These are phyloP conservation scores for Chaetomium fimeti DNA, from an alignment of 495 filamentous ascomycete species.

Conservation along the genomic window DNA sequence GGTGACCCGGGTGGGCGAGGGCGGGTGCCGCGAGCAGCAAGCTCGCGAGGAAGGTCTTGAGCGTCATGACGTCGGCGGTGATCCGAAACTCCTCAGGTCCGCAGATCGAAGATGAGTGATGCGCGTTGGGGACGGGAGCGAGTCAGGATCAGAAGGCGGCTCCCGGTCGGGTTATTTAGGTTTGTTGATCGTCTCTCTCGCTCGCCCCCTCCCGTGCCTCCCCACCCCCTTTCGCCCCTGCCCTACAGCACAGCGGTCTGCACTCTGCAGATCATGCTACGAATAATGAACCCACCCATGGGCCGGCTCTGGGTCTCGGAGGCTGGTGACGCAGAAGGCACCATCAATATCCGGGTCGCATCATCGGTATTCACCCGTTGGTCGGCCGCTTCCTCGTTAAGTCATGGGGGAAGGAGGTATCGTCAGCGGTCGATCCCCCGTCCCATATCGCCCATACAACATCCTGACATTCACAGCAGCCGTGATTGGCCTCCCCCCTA, in stretches of 20 bases:
- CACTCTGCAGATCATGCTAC: neutral
- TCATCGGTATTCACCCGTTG: constrained; percentile 17
- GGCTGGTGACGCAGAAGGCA: neutral
- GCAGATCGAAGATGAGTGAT: neutral
- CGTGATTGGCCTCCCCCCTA: constrained; percentile 10
- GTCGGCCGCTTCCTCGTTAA: constrained; percentile 4
- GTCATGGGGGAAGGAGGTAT: constrained; percentile 10
- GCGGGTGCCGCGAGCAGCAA: constrained; percentile 33
- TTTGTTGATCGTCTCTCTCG: neutral
- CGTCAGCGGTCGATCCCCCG: neutral
- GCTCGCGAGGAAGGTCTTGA: constrained; percentile 30
- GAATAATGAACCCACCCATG: neutral
- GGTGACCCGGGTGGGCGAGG: constrained; percentile 34
- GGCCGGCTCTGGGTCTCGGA: constrained; percentile 1
- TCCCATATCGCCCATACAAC: constrained; percentile 15
- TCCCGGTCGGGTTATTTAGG: constrained; percentile 2
- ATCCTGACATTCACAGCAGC: neutral
- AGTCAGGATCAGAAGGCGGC: neutral
- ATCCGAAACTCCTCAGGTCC: neutral
- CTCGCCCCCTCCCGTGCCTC: neutral
- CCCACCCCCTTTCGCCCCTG: neutral
- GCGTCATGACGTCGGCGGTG: constrained; percentile 28
- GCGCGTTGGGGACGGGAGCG: neutral
- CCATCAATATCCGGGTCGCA: constrained; percentile 6
- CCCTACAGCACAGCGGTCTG: neutral